Percentiles rank a stretch among this genome's conserved stretches.
Evolutionary conservation across 2,329 filamentous ascomycete genomes (phyloP).

Genomic region (Aureobasidium vineae): DNA sequence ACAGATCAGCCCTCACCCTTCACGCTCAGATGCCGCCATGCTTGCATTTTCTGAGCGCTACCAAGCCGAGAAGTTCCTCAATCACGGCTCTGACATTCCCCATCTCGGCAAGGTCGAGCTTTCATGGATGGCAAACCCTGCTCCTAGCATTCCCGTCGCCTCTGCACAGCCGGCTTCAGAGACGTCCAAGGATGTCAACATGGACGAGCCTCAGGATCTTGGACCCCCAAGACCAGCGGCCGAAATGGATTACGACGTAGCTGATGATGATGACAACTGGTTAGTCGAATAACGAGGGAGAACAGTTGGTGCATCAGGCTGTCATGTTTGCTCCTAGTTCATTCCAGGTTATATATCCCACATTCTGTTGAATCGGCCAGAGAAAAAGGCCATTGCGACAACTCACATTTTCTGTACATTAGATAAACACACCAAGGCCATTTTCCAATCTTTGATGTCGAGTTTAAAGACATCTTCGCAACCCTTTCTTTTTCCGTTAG

Average conservation of each 20-base stretch:
- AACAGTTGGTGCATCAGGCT: background rate
- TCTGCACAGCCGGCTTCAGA: constrained; percentile 28
- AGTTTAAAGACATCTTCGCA: background rate
- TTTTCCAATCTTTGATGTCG: background rate
- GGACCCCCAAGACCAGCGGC: constrained; percentile 16
- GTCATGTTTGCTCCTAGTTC: background rate
- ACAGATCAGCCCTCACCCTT: constrained; percentile 42
- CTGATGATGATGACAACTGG: constrained; percentile 51
- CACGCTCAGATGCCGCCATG: constrained; percentile 41
- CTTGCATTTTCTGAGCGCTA: constrained; percentile 48
- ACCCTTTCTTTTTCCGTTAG: background rate
- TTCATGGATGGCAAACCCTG: constrained; percentile 57
- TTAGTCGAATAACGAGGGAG: constrained; percentile 27
- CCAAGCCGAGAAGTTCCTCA: constrained; percentile 61
- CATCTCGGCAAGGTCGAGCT: constrained; percentile 64
- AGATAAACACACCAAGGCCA: background rate
- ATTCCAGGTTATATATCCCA: constrained; percentile 1
- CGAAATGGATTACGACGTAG: constrained; percentile 53
- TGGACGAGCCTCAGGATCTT: constrained; percentile 24
- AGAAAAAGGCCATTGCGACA: background rate
- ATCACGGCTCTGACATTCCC: constrained; percentile 51
- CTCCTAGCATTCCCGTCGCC: constrained; percentile 29
- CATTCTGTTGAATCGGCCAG: background rate
- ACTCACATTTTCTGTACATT: constrained; percentile 3
- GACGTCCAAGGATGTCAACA: constrained; percentile 21